A percentile compares a stretch with the other conserved stretches of the same genome.
Evolutionary conservation across 768 basidiomycete species (phyloP).

Genomic region (Neoboletus brunneissimus): DNA sequence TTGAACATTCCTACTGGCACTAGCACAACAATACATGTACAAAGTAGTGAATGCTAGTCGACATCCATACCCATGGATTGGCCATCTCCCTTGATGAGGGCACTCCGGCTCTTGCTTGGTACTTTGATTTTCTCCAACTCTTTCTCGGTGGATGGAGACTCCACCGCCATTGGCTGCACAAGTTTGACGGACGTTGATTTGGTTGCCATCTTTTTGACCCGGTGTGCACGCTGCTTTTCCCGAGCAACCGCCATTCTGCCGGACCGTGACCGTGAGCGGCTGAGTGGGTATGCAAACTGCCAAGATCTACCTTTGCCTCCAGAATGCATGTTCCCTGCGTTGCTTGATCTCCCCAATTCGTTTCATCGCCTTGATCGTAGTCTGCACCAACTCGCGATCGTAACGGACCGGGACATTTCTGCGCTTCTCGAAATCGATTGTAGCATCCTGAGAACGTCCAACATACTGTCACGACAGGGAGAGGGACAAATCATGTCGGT

Average conservation of each 20-base stretch:
- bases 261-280: background rate
- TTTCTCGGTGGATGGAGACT: conserved; percentile 45
- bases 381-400: conserved; percentile 89
- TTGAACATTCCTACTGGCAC: background rate
- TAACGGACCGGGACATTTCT: conserved; percentile 97
- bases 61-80: conserved; percentile 91
- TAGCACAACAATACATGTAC: background rate
- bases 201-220: conserved; percentile 59
- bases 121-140: conserved; percentile 79
- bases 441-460: conserved; percentile 72
- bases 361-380: conserved; percentile 96
- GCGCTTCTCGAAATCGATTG: conserved; percentile 98
- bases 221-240: conserved; percentile 72
- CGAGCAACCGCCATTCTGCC: conserved; percentile 80
- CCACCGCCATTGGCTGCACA: conserved; percentile 55
- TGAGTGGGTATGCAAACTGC: background rate
- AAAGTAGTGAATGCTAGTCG: conserved; percentile 43
- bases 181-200: conserved; percentile 58
- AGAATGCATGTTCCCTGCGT: conserved; percentile 91
- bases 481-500: conserved; percentile 2
- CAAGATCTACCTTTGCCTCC: conserved; percentile 76
- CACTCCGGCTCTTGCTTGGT: conserved; percentile 58
- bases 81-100: conserved; percentile 79
- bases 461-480: background rate
- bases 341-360: conserved; percentile 89